A percentile compares a stretch with the other conserved stretches of the same genome.
Conservation (phyloP, 2,329 filamentous ascomycete species). For the Sclerotinia trifoliorum region DNA sequence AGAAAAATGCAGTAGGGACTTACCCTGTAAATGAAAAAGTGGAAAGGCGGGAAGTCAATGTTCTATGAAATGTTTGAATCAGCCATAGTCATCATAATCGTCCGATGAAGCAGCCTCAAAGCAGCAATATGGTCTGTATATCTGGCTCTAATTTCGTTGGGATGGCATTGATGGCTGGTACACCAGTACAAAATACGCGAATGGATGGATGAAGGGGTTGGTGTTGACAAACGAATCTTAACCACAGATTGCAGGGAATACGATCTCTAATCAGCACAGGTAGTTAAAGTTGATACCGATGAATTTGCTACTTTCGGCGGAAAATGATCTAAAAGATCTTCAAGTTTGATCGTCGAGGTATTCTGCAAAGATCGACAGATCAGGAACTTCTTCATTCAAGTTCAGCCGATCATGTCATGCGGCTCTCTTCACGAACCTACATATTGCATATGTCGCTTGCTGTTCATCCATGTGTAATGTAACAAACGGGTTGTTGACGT, state of each 20-base stretch:
- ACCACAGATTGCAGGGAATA: neutral
- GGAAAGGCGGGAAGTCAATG: slow-evolving; percentile 9
- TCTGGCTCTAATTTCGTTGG: neutral
- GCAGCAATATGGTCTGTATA: neutral
- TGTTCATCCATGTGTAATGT: slow-evolving; percentile 2
- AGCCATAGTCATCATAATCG: slow-evolving; percentile 13
- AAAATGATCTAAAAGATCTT: neutral
- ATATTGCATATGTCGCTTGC: slow-evolving; percentile 5
- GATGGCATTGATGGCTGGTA: neutral
- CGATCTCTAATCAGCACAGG: neutral
- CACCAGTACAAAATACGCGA: slow-evolving; percentile 16
- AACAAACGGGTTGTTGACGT: neutral
- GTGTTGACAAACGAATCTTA: slow-evolving; percentile 6
- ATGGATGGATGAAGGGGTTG: slow-evolving; percentile 14
- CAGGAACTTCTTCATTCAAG: neutral
- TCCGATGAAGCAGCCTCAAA: slow-evolving; percentile 11
- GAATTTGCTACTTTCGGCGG: neutral
- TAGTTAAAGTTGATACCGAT: neutral
- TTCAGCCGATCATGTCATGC: slow-evolving; percentile 19
- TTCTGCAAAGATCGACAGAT: slow-evolving; percentile 18
- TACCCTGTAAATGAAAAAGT: slow-evolving; percentile 9
- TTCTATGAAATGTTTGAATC: neutral
- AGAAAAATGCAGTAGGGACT: slow-evolving; percentile 14
- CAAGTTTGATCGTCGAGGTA: neutral
- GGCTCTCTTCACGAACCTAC: slow-evolving; percentile 6